Conservation (phyloP, 2,329 filamentous ascomycete species). For the Coniochaeta sp. region DNA sequence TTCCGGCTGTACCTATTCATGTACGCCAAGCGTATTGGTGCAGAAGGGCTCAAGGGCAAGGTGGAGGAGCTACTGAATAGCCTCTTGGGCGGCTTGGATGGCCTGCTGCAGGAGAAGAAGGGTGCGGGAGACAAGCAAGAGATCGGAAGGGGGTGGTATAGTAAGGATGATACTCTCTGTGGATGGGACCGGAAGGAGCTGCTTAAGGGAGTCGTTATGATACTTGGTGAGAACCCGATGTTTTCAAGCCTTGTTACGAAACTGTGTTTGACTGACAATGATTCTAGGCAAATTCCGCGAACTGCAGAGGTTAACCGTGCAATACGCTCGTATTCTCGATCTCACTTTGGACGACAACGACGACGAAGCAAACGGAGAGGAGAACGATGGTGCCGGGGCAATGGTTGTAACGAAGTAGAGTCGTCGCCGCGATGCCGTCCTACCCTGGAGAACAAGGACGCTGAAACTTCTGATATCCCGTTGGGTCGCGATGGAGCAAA, state of each 20-base stretch:
- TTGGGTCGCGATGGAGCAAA: no score
- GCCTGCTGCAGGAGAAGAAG: conserved; percentile 53
- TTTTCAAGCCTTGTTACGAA: not conserved
- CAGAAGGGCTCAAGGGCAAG: conserved; percentile 79
- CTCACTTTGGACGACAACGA: conserved; percentile 44
- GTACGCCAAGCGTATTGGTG: conserved; percentile 93
- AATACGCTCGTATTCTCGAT: conserved; percentile 80
- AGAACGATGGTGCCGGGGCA: conserved; percentile 7
- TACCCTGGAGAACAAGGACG: no score
- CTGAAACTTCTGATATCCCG: no score
- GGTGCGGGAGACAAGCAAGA: conserved; percentile 30
- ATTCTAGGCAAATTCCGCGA: conserved; percentile 83
- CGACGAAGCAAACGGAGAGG: conserved; percentile 27
- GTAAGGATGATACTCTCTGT: conserved; percentile 66
- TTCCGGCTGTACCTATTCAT: conserved; percentile 94
- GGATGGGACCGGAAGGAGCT: conserved; percentile 87
- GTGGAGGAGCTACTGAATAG: conserved; percentile 86
- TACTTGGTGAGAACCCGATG: conserved; percentile 62
- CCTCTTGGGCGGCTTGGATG: conserved; percentile 74
- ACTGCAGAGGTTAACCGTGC: conserved; percentile 87
- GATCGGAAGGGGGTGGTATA: conserved; percentile 53
- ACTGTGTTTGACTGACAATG: conserved; percentile 19
- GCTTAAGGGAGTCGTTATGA: conserved; percentile 83
- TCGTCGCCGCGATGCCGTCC: not conserved
- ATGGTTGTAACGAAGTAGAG: not conserved